Base-by-base conservation (phyloP, 495 filamentous ascomycete species). In the Tuber calosporum region DNA sequence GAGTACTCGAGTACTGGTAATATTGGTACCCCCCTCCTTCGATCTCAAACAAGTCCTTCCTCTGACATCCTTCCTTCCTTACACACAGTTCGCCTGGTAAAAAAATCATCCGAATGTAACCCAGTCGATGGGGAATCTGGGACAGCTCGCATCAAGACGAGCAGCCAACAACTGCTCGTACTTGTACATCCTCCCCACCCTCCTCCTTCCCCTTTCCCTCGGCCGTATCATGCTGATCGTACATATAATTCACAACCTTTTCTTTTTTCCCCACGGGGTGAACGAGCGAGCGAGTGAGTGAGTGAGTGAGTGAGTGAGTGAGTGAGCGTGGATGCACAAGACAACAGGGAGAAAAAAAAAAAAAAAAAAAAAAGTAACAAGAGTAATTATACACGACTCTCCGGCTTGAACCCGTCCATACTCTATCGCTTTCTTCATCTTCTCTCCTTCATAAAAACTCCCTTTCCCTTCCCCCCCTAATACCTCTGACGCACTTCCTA, bases 291-390 rank as follows among this genome's bases (percentile, higher is more conserved):
- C 26, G 7, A 53, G 5, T 48, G 45, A 48, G 19, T 48, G 20
- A 48, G 0, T 17, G 45, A 53, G 45, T 53, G 45, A 53, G 6
- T n/a, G 45, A 53, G 22, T 26, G 48, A 58, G 48, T 53, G 45
- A n/a, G 22, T 53, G 20, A 53, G 20, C 7, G 45, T 67, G 41
- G 42, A 72, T 58, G 62, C 67, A 41, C 67, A 70, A n/a, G 41
- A 75, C n/a, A 30, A 62, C 8, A 77, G 67, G 30, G 43, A n/a
- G 66, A 69, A 72, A n/a, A n/a, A n/a, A n/a, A 76, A 68, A 67
- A 58, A 62, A 73, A 40, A 40, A 66, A 66, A 74, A 74, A 68
- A 69, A 72, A 37, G 45, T 53, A 53, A 53, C 45, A 73, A 48
- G 40, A 69, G 67, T 45, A 37, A 53, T 34, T 69, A 66, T 42